Percentiles rank a stretch among this genome's conserved stretches.
phyloP scores from a whole-genome alignment of 1,139 yeast genomes.

The Suhomyces choctaworum region DNA sequence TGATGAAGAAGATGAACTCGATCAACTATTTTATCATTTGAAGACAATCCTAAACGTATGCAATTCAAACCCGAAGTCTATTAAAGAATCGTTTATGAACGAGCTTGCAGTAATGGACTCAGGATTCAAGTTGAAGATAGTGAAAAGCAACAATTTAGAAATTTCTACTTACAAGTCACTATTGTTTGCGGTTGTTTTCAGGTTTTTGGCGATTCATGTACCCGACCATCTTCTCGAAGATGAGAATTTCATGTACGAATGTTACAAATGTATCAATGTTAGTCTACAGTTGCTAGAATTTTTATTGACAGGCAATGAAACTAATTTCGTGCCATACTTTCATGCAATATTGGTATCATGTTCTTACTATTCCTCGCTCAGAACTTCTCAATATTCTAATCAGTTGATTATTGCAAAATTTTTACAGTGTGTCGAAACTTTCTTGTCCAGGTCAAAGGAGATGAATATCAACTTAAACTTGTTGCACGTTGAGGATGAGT shows the following conservation, averaged over 20 bases:
- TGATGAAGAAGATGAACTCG: conserved; percentile 51
- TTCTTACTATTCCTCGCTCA: conserved; percentile 22
- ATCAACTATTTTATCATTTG: conserved; percentile 58
- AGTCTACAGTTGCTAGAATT: conserved; percentile 44
- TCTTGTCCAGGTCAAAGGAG: conserved; percentile 36
- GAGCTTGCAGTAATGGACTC: conserved; percentile 59
- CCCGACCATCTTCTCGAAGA: conserved; percentile 24
- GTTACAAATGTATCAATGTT: conserved; percentile 29
- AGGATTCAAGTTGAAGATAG: conserved; percentile 35
- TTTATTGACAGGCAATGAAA: conserved; percentile 58
- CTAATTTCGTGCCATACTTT: conserved; percentile 46
- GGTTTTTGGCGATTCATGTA: conserved; percentile 40
- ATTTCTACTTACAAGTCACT: conserved; percentile 65
- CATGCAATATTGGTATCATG: conserved; percentile 30
- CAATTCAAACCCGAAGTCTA: conserved; percentile 38
- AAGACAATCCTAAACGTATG: conserved; percentile 53
- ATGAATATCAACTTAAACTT: conserved; percentile 31
- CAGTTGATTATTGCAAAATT: conserved; percentile 34
- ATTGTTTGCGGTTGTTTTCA: conserved; percentile 46
- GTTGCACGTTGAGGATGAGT: conserved; percentile 34
- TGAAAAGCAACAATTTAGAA: conserved; percentile 48
- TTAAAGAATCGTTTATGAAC: conserved; percentile 49
- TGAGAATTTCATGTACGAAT: conserved; percentile 22
- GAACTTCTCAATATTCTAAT: conserved; percentile 20
- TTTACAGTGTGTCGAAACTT: conserved; percentile 31